Percentiles rank a stretch among this genome's conserved stretches.
Conservation (phyloP, 2,329 filamentous ascomycete species). For the Fusarium robinianum region DNA sequence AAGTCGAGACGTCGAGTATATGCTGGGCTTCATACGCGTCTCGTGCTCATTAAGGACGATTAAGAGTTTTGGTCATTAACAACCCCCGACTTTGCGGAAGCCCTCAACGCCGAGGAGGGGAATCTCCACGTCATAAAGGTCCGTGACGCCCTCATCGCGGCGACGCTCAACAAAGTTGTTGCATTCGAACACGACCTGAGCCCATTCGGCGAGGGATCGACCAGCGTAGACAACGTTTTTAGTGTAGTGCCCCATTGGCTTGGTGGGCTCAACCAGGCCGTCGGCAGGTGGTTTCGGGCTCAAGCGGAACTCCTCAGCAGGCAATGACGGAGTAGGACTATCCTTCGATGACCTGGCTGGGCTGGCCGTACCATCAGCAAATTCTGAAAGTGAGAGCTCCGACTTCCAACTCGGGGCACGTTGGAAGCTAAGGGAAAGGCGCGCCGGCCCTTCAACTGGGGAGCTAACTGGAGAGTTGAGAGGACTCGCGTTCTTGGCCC, state of each 20-base stretch:
- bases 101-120: slow-evolving; percentile 49
- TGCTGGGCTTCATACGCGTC: slow-evolving; percentile 4
- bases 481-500: slow-evolving; percentile 55
- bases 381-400: slow-evolving; percentile 30
- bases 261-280: slow-evolving; percentile 48
- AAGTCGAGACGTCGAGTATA: slow-evolving; percentile 10
- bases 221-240: slow-evolving; percentile 66
- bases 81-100: slow-evolving; percentile 45
- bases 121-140: slow-evolving; percentile 68
- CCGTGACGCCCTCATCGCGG: slow-evolving; percentile 71
- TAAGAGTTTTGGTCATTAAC: no score
- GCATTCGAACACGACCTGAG: slow-evolving; percentile 73
- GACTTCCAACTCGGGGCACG: slow-evolving; percentile 20
- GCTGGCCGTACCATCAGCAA: slow-evolving; percentile 19
- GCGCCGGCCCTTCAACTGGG: slow-evolving; percentile 38
- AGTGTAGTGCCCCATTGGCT: slow-evolving; percentile 52
- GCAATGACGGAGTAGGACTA: slow-evolving; percentile 12
- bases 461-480: slow-evolving; percentile 42
- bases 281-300: slow-evolving; percentile 31
- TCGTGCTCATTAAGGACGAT: no score
- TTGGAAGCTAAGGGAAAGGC: slow-evolving; percentile 25
- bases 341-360: slow-evolving; percentile 9
- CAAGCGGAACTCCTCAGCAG: slow-evolving; percentile 26
- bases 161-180: slow-evolving; percentile 81
- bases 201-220: slow-evolving; percentile 78